Conservation (phyloP, 1,284 basidiomycete species). For the Stygiomarasmius scandens region DNA sequence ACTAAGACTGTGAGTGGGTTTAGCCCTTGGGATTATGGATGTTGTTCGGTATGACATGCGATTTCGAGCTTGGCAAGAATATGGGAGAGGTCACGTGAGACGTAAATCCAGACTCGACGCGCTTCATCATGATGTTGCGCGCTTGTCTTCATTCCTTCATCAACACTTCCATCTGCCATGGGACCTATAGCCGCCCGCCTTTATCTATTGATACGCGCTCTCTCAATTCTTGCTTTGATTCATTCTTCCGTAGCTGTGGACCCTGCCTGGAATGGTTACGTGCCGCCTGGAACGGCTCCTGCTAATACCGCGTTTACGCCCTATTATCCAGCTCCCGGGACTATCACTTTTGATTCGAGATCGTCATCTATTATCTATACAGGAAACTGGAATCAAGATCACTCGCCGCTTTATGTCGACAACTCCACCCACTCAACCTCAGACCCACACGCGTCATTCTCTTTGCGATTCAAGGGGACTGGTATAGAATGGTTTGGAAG, state of each 20-base stretch:
- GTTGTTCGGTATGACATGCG: too few relatives aligned
- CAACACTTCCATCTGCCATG: too few relatives aligned
- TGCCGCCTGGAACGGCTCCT: slow-evolving; percentile 50
- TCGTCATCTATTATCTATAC: slow-evolving; percentile 65
- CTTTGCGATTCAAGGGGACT: slow-evolving; percentile 66
- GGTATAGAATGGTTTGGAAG: slow-evolving; percentile 80
- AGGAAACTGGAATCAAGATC: slow-evolving; percentile 58
- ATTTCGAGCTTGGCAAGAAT: too few relatives aligned
- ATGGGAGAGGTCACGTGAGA: too few relatives aligned
- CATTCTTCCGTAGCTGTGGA: slow-evolving; percentile 27
- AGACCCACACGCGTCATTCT: slow-evolving; percentile 50
- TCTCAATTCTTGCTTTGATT: slow-evolving; percentile 8
- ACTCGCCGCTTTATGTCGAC: slow-evolving; percentile 51
- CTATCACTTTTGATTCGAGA: slow-evolving; percentile 67
- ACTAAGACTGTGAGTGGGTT: too few relatives aligned
- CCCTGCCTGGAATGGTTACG: slow-evolving; percentile 69
- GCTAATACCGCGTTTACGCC: slow-evolving; percentile 56
- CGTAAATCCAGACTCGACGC: too few relatives aligned
- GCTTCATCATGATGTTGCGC: too few relatives aligned
- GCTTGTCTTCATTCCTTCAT: too few relatives aligned
- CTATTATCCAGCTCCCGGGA: slow-evolving; percentile 73
- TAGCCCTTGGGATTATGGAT: too few relatives aligned
- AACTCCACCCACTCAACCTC: slow-evolving; percentile 55
- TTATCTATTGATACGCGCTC: slow-evolving; percentile 4
- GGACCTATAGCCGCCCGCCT: neutral